These are phyloP conservation scores for Chrysoporthe austroafricana DNA, from an alignment of 2,329 filamentous ascomycete species.

Conservation along the genomic window DNA sequence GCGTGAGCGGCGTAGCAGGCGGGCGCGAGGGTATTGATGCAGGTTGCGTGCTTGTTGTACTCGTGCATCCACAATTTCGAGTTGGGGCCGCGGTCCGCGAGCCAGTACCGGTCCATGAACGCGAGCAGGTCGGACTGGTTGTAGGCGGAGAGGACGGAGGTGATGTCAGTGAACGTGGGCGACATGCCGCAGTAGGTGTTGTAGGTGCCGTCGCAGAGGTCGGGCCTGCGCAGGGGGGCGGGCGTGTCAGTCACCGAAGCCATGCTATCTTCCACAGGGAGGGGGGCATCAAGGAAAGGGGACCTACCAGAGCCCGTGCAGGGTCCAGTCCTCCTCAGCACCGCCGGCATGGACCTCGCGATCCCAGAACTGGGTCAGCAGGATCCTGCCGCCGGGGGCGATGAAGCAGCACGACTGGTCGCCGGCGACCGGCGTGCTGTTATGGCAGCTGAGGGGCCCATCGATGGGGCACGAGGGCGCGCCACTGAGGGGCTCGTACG, in stretches of 20 bases:
- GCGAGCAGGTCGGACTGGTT: constrained; percentile 44
- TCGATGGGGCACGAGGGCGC: constrained; percentile 46
- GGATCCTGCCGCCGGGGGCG: constrained; percentile 45
- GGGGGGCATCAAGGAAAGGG: not conserved
- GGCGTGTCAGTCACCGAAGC: not conserved
- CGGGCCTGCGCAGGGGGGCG: constrained; percentile 39
- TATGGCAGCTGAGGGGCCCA: constrained; percentile 47
- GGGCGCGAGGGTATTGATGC: constrained; percentile 69
- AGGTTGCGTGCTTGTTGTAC: constrained; percentile 74
- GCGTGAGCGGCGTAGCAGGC: constrained; percentile 57
- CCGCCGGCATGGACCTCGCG: constrained; percentile 44
- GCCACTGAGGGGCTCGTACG: constrained; percentile 42
- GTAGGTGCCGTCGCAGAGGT: constrained; percentile 49
- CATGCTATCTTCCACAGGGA: not conserved
- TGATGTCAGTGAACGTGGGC: constrained; percentile 47
- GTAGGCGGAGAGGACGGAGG: constrained; percentile 44
- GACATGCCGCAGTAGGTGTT: constrained; percentile 48
- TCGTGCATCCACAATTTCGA: constrained; percentile 68
- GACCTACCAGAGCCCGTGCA: constrained; percentile 49
- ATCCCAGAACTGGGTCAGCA: constrained; percentile 52
- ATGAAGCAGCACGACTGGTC: constrained; percentile 47
- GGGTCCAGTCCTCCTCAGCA: constrained; percentile 48
- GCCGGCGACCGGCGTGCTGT: constrained; percentile 39
- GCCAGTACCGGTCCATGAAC: constrained; percentile 50
- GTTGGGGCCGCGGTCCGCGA: constrained; percentile 45